Evolutionary conservation across 441 rosid species (phyloP), one percentile per base, ranked within the genome.

Genomic region (Pelargonium citronellum): DNA sequence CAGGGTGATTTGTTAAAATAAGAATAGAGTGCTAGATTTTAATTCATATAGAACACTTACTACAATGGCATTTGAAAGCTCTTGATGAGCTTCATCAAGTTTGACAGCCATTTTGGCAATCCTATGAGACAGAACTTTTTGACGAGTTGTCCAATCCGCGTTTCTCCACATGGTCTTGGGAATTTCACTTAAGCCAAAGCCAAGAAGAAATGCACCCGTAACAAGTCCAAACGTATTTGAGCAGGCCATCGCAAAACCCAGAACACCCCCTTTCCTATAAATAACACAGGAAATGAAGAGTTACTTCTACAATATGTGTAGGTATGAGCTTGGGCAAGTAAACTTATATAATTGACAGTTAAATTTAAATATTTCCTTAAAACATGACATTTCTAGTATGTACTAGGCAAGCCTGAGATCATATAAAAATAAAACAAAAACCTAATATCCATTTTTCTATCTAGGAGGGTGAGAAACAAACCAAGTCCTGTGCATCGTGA

Each of bases 221-320:
- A 95, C 97, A 46, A 95, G 95, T 72, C 99, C 99, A 84, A 95
- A 92, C 22, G 99, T 91, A 81, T 95, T 95, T 43, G 99, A 92
- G 76, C 95, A 91, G 27, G 91, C 99, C 95, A 95, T 95, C 76
- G 98, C 99, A 71, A 92, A 82, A 73, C 96, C 98, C 73, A 90
- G 83, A 81, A 95, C 78, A 71, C 79, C 81, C 61, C 84, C 87
- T 4, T 44, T 79, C 86, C 98, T 90, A 82, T 79, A 68, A 82
- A 73, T 22, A 70, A 34, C 81, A 47, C 17, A 22, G 69, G 44
- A 65, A 53, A 68, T 49, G 61, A 77, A 63, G 63, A 64, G 47
- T 51, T 70, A 51, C 58, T 13, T 13, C n/a, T 15, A 51, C 15
- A 51, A 51, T 13, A 51, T 3, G 19, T 13, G 15, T 51, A 13